Conservation (phyloP, 768 basidiomycete species). For the Lentinula sp. region DNA sequence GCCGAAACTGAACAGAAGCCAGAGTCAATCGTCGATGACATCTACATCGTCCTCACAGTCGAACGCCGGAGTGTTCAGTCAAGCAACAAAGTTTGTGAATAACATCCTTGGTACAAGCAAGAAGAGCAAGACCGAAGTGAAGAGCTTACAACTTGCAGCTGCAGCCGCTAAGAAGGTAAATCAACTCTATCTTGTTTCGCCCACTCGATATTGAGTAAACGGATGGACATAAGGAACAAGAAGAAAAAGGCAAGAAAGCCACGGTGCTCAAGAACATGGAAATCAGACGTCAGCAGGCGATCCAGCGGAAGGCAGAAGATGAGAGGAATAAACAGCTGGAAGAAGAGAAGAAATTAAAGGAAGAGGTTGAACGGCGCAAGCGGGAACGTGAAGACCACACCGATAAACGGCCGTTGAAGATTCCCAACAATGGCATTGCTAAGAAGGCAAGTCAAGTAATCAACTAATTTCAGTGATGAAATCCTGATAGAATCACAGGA, state of each 20-base stretch:
- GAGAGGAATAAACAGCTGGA: slow-evolving; percentile 59
- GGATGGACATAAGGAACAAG: slow-evolving; percentile 65
- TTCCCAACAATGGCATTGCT: slow-evolving; percentile 16
- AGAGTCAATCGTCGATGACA: slow-evolving; percentile 51
- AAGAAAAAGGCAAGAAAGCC: slow-evolving; percentile 76
- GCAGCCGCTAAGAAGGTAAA: slow-evolving; percentile 81
- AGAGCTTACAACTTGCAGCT: slow-evolving; percentile 78
- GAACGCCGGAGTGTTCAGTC: slow-evolving; percentile 59
- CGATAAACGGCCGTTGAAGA: slow-evolving; percentile 59
- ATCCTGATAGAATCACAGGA: slow-evolving; percentile 33
- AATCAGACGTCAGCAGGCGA: slow-evolving; percentile 61
- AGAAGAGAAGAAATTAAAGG: slow-evolving; percentile 66
- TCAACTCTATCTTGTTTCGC: not conserved
- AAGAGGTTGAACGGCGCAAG: slow-evolving; percentile 73
- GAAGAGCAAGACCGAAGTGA: slow-evolving; percentile 72
- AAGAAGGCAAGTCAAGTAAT: slow-evolving; percentile 48
- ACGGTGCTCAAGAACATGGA: slow-evolving; percentile 78
- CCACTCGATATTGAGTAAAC: slow-evolving; percentile 1
- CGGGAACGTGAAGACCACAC: slow-evolving; percentile 76
- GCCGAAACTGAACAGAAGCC: slow-evolving; percentile 29
- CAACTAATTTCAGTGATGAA: not conserved
- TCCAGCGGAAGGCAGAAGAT: slow-evolving; percentile 75
- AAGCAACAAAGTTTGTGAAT: slow-evolving; percentile 64
- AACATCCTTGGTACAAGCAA: slow-evolving; percentile 64
- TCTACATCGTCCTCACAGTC: slow-evolving; percentile 44